Base-by-base conservation (phyloP, 1,284 basidiomycete species). In the Rhizoctonia solani region DNA sequence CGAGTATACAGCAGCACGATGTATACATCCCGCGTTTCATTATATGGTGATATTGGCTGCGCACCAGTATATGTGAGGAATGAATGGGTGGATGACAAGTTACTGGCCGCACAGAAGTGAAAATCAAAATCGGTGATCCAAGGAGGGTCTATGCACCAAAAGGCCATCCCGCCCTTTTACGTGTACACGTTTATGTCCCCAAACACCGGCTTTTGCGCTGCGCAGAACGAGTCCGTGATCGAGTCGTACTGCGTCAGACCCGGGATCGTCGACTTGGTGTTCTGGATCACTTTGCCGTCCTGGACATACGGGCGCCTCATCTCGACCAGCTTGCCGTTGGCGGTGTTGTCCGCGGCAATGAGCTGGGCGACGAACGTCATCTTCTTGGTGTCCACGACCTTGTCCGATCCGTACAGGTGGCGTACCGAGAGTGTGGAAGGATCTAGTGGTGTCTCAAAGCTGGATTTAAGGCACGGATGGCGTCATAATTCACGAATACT, bases 361-460 rank as follows among this genome's bases (percentile, higher is more conserved):
- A 84, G 84, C 73, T 85, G 83, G 58, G 83, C 84, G 71, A 84
- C 81, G 72, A 84, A 81, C 59, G 83, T 84, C 77, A 83, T 76
- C 71, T 77, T 78, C 72, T 76, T 72, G 74, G 67, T 83, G 75
- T 84, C 80, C 74, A 83, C 78, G 68, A 77, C 81, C 71, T 73
- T 67, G 73, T 81, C 81, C 25, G 74, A 69, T 37, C 83, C 82
- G 75, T 79, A 79, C 80, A 83, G 84, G n/a, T n/a, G n/a, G n/a
- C 14, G 44, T 1, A 34, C 58, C 11, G 58, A 61, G 4, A 61
- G 58, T 25, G 19, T 61, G 44, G 46, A 61, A 61, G 32, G 58
- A 61, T 23, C n/a, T 39, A 23, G 19, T 25, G 19, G 19, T 39
- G 14, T 39, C 30, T 2, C 44, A 34, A 21, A 32, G 58, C 19